Evolutionary conservation across 106 monocot species (phyloP).

Genomic region (Apostasia shenzhenica): DNA sequence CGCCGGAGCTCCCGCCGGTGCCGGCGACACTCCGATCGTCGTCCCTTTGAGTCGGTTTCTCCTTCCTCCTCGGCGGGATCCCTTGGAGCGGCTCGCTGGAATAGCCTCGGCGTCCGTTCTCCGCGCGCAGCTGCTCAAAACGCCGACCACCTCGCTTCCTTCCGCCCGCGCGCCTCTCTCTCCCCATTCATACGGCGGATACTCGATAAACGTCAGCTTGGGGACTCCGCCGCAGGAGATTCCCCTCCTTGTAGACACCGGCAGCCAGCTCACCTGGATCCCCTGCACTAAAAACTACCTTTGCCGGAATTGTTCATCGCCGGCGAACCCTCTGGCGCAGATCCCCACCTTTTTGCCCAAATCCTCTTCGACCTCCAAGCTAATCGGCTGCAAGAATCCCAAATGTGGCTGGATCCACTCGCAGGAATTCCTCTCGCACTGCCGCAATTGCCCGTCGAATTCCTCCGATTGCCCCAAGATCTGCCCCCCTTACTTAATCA

Average conservation of each 20-base stretch:
- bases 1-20: background rate
- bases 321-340: background rate
- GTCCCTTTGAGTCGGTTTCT: background rate
- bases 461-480: slow-evolving; percentile 15
- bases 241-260: slow-evolving; percentile 75
- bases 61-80: background rate
- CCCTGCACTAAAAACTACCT: slow-evolving; percentile 70
- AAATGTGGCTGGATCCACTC: slow-evolving; percentile 64
- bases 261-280: slow-evolving; percentile 60
- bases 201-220: slow-evolving; percentile 27
- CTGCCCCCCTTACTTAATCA: slow-evolving; percentile 65
- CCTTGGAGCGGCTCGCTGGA: slow-evolving; percentile 2
- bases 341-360: slow-evolving; percentile 53
- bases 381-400: slow-evolving; percentile 76
- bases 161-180: slow-evolving; percentile 13
- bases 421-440: slow-evolving; percentile 20
- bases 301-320: slow-evolving; percentile 47
- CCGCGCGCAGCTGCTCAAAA: slow-evolving; percentile 33
- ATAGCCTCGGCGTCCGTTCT: slow-evolving; percentile 23
- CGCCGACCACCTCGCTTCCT: background rate
- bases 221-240: slow-evolving; percentile 42
- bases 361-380: slow-evolving; percentile 50
- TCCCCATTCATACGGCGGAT: slow-evolving; percentile 59
- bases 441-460: slow-evolving; percentile 22
- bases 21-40: background rate